Evolutionary conservation across 192 early-diverging fungal species (phyloP).

Genomic region (Umbelopsis ramanniana): DNA sequence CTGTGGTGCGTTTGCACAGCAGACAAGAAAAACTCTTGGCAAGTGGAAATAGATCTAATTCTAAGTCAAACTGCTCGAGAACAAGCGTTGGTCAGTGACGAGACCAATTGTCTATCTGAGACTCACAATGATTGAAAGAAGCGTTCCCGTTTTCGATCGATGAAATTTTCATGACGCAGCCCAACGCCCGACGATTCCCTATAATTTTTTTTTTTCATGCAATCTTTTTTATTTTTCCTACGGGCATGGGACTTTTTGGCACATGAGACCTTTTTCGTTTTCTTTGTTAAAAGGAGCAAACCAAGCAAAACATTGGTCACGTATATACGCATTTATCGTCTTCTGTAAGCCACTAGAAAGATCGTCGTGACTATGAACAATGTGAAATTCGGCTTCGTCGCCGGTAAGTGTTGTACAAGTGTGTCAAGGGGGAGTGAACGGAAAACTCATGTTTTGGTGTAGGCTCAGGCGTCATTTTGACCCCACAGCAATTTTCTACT

Average conservation of each 20-base stretch:
- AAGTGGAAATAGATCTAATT: too few relatives aligned
- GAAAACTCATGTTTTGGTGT: background rate
- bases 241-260: background rate
- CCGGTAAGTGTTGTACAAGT: conserved; percentile 2
- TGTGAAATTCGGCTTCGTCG: conserved; percentile 11
- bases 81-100: background rate
- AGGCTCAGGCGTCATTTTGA: background rate
- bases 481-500: background rate
- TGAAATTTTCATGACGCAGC: conserved; percentile 1
- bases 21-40: background rate
- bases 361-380: background rate
- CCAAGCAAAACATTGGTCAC: too few relatives aligned
- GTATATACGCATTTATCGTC: too few relatives aligned
- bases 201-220: background rate
- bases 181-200: background rate
- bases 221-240: background rate
- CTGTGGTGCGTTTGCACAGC: background rate
- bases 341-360: background rate
- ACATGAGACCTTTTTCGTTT: too few relatives aligned
- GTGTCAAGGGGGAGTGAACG: background rate
- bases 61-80: background rate
- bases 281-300: too few relatives aligned
- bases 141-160: background rate
- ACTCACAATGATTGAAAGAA: background rate
- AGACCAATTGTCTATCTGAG: background rate